Percentiles rank a stretch among this genome's conserved stretches.
Evolutionary conservation across 1,284 basidiomycete genomes (phyloP).

Genomic region (Caloboletus firmus): DNA sequence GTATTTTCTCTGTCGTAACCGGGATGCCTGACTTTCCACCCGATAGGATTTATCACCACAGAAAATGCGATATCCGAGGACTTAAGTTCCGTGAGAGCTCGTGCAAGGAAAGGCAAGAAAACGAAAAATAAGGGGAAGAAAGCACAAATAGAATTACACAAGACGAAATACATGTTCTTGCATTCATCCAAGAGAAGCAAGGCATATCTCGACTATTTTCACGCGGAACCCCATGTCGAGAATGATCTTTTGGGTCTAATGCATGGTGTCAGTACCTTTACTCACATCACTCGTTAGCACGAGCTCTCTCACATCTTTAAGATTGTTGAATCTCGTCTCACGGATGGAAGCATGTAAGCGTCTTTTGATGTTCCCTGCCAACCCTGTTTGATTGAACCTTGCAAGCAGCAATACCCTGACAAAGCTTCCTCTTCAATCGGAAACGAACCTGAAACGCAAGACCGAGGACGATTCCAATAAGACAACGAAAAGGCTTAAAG

Average conservation of each 20-base stretch:
- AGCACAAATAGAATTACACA: constrained; percentile 54
- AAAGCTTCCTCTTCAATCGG: constrained; percentile 12
- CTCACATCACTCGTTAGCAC: neutral
- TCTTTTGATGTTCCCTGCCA: neutral
- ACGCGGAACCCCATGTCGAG: constrained; percentile 58
- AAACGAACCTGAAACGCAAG: constrained; percentile 35
- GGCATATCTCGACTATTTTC: constrained; percentile 67
- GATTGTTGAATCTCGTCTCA: constrained; percentile 10
- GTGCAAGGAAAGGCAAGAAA: constrained; percentile 41
- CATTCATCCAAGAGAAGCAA: constrained; percentile 42
- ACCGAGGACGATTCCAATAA: constrained; percentile 24
- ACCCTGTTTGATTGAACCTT: neutral
- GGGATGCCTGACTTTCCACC: constrained; percentile 6
- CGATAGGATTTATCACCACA: constrained; percentile 59
- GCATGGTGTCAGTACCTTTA: constrained; percentile 47
- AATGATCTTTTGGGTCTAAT: constrained; percentile 57
- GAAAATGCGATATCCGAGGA: constrained; percentile 51
- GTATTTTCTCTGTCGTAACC: neutral
- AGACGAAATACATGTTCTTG: constrained; percentile 58
- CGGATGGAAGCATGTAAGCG: constrained; percentile 31
- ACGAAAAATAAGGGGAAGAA: constrained; percentile 48
- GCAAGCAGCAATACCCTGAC: constrained; percentile 3
- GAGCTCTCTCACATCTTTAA: constrained; percentile 8
- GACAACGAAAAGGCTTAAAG: constrained; percentile 51
- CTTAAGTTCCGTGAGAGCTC: constrained; percentile 47